phyloP scores from a whole-genome alignment of 2,329 filamentous ascomycete genomes.

The Triangularia verruculosa region DNA sequence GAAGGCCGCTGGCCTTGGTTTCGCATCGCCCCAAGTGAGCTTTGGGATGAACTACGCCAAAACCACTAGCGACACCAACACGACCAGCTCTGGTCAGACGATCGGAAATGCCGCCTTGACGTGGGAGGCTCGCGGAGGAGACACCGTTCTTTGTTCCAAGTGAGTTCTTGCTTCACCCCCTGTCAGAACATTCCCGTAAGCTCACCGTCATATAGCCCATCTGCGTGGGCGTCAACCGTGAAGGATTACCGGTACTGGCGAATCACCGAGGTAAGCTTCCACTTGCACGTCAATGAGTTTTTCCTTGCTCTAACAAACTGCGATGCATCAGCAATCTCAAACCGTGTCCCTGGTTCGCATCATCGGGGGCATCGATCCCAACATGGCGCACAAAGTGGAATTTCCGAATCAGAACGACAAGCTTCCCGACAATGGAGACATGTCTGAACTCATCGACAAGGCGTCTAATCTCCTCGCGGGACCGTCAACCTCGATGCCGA shows the following conservation, averaged over 20 bases:
- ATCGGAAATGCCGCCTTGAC: not conserved
- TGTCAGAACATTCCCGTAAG: not conserved
- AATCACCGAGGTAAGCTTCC: not conserved
- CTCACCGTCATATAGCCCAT: not conserved
- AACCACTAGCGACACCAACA: not conserved
- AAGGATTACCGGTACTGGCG: not conserved
- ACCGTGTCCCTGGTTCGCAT: not conserved
- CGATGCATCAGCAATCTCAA: not conserved
- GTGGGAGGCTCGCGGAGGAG: not conserved
- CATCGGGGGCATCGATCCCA: not conserved
- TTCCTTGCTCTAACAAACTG: not conserved
- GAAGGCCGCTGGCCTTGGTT: not conserved
- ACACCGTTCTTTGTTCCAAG: not conserved
- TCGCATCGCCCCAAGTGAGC: not conserved
- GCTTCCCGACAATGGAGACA: not conserved
- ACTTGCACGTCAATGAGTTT: not conserved
- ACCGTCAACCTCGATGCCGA: not conserved
- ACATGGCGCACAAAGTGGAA: not conserved
- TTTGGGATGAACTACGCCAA: not conserved
- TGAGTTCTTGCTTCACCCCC: not conserved
- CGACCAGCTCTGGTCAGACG: not conserved
- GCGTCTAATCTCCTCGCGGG: not conserved
- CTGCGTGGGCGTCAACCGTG: not conserved
- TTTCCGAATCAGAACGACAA: not conserved
- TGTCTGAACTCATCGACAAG: not conserved